Percentiles rank a stretch among this genome's conserved stretches.
Evolutionary conservation across 2,329 filamentous ascomycete species (phyloP).

Genomic region (Ciborinia camelliae): DNA sequence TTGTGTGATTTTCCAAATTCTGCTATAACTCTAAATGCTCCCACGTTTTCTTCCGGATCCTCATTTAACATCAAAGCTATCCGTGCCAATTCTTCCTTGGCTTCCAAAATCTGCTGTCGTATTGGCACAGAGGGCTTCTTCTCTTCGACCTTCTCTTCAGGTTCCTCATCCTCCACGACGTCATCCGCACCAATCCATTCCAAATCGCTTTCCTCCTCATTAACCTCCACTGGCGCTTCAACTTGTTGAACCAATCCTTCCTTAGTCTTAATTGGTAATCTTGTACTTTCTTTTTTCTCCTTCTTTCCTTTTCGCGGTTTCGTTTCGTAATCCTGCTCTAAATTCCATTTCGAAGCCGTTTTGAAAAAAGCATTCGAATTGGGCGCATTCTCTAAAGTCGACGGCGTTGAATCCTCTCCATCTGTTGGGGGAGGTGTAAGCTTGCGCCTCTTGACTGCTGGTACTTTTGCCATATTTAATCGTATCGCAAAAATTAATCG

Average conservation of each 20-base stretch:
- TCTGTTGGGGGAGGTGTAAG: constrained; percentile 51
- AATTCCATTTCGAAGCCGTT: constrained; percentile 77
- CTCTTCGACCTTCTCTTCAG: constrained; percentile 49
- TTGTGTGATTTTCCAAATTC: constrained; percentile 69
- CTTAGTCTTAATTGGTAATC: constrained; percentile 81
- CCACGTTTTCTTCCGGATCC: constrained; percentile 85
- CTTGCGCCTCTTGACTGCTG: constrained; percentile 53
- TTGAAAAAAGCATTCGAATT: constrained; percentile 55
- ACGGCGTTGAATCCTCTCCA: constrained; percentile 42
- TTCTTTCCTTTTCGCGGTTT: constrained; percentile 72
- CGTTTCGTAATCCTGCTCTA: constrained; percentile 88
- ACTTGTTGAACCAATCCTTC: constrained; percentile 69
- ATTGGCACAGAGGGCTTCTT: constrained; percentile 65
- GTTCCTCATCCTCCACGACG: constrained; percentile 46
- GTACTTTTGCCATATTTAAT: constrained; percentile 34
- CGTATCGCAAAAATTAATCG: constrained; percentile 16
- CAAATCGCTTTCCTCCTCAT: constrained; percentile 58
- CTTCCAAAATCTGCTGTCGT: constrained; percentile 75
- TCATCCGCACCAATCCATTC: constrained; percentile 60
- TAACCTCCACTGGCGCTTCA: constrained; percentile 48
- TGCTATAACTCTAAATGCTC: constrained; percentile 72
- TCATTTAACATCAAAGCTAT: constrained; percentile 81
- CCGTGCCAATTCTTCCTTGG: constrained; percentile 88
- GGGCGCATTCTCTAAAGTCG: constrained; percentile 32
- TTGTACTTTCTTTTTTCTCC: constrained; percentile 66